Conservation (phyloP, 805 yeast species). For the Metschnikowia chrysomelidarum region DNA sequence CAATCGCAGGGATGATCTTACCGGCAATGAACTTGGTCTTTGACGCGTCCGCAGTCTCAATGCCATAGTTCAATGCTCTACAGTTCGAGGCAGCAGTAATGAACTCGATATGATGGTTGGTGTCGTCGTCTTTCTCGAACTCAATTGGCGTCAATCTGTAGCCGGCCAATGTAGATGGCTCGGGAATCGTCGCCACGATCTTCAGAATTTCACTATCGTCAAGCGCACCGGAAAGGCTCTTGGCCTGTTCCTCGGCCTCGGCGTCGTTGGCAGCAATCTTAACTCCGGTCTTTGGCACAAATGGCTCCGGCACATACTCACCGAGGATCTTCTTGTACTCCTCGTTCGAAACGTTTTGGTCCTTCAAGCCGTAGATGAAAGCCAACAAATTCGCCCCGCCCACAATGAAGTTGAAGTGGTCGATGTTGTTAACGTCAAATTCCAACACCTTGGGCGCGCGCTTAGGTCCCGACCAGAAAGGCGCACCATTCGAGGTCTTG, state of each 20-base stretch:
- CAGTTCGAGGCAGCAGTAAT: slow-evolving; percentile 94
- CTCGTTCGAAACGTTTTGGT: slow-evolving; percentile 55
- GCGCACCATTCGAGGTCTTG: slow-evolving; percentile 82
- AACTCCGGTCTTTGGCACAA: slow-evolving; percentile 71
- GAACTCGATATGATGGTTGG: slow-evolving; percentile 95
- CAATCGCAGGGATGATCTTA: slow-evolving; percentile 97
- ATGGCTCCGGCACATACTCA: slow-evolving; percentile 47
- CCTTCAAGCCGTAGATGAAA: slow-evolving; percentile 83
- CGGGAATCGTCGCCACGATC: slow-evolving; percentile 78
- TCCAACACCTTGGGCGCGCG: slow-evolving; percentile 88
- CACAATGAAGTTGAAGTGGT: slow-evolving; percentile 79
- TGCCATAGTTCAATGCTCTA: slow-evolving; percentile 88
- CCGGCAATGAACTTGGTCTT: slow-evolving; percentile 98
- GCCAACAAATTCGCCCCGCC: slow-evolving; percentile 94
- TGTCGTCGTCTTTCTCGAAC: slow-evolving; percentile 96
- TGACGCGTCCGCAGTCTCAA: slow-evolving; percentile 83
- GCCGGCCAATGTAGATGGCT: slow-evolving; percentile 85
- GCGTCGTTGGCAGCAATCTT: slow-evolving; percentile 81
- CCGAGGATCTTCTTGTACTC: slow-evolving; percentile 56
- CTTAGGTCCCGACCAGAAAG: slow-evolving; percentile 98
- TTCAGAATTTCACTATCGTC: slow-evolving; percentile 65
- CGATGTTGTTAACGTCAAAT: slow-evolving; percentile 71
- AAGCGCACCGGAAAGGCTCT: slow-evolving; percentile 32
- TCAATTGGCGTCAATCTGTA: slow-evolving; percentile 86
- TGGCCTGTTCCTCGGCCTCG: slow-evolving; percentile 84